These are phyloP conservation scores for Dipteronia dyeriana DNA, from an alignment of 345 rosid genomes.

Conservation along the genomic window DNA sequence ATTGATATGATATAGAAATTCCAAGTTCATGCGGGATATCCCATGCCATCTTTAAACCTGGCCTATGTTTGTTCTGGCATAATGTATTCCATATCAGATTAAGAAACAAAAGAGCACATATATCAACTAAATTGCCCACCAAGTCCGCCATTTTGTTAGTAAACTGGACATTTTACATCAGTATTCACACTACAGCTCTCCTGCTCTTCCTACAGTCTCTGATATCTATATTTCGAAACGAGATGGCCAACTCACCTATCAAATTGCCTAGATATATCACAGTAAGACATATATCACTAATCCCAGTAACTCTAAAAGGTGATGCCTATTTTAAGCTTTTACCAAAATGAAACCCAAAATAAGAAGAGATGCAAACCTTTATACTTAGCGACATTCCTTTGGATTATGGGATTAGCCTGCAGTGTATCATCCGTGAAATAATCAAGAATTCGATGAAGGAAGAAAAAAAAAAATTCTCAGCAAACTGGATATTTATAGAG, in stretches of 20 bases:
- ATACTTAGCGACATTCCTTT: slow-evolving; percentile 56
- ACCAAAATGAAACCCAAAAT: not conserved
- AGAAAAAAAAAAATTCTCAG: not conserved
- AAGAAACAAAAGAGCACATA: not conserved
- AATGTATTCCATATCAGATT: not conserved
- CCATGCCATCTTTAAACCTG: not conserved
- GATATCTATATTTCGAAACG: not conserved
- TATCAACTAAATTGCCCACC: not conserved
- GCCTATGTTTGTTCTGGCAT: not conserved
- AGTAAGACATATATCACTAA: not conserved
- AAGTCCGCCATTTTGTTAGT: not conserved
- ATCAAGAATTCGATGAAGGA: not conserved
- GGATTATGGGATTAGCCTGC: slow-evolving; percentile 81
- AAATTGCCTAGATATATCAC: not conserved
- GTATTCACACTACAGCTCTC: not conserved
- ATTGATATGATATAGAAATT: not conserved
- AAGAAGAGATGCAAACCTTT: slow-evolving; percentile 47
- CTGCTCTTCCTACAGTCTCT: not conserved
- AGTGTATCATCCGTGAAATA: slow-evolving; percentile 23
- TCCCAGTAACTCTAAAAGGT: not conserved
- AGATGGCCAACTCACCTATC: not conserved
- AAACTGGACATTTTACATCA: not conserved
- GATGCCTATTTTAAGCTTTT: not conserved
- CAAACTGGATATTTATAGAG: not conserved
- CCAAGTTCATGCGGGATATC: not conserved